phyloP scores from a whole-genome alignment of 768 basidiomycete genomes.

The Daedaleopsis nitida region DNA sequence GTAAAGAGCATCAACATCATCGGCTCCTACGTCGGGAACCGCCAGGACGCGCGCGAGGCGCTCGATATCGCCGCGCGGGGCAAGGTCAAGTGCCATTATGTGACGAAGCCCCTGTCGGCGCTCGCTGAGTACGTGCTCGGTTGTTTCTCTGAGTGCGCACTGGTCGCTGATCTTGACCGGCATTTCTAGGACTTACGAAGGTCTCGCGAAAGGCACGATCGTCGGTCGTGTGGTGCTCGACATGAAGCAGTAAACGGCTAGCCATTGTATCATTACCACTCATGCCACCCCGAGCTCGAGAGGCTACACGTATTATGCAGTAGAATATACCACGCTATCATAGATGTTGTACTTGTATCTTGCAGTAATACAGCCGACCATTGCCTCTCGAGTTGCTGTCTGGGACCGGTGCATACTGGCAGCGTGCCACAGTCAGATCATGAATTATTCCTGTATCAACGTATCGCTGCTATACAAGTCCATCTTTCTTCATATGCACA shows the following conservation, averaged over 20 bases:
- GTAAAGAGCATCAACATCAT: constrained; percentile 61
- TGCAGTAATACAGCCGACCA: too few relatives aligned
- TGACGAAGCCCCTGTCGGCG: constrained; percentile 47
- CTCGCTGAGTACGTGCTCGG: constrained; percentile 48
- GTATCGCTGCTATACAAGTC: too few relatives aligned
- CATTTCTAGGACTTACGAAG: constrained; percentile 38
- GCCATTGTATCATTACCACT: too few relatives aligned
- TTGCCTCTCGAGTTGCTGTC: too few relatives aligned
- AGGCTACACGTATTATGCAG: too few relatives aligned
- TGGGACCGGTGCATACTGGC: too few relatives aligned
- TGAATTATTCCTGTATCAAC: too few relatives aligned
- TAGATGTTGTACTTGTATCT: too few relatives aligned
- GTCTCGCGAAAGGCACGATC: constrained; percentile 42
- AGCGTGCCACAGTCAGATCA: too few relatives aligned
- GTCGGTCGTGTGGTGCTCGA: constrained; percentile 55
- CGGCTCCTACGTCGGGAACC: constrained; percentile 55
- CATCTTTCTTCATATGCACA: too few relatives aligned
- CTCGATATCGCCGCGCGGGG: constrained; percentile 73
- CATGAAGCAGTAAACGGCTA: constrained; percentile 27
- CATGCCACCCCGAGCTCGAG: too few relatives aligned
- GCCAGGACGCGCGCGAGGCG: constrained; percentile 84
- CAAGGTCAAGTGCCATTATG: constrained; percentile 63
- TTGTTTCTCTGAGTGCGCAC: neutral
- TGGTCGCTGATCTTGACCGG: neutral
- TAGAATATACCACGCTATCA: too few relatives aligned